phyloP scores from a whole-genome alignment of 257 asterid genomes.

The Fraxinus quadrangulata region DNA sequence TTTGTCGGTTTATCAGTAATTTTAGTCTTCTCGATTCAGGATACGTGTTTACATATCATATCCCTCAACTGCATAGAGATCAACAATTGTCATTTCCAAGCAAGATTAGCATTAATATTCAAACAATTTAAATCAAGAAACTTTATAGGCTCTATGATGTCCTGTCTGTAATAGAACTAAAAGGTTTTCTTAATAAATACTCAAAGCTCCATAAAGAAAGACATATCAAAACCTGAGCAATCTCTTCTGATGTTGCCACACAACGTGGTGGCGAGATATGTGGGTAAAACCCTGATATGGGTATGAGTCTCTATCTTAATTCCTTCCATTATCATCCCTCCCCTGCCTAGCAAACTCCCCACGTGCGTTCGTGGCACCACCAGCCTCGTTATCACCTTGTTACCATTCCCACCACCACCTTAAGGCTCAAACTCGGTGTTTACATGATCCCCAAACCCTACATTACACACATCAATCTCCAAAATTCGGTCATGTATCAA shows the following conservation, averaged over 20 bases:
- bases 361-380: constrained; percentile 88
- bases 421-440: constrained; percentile 39
- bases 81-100: background rate
- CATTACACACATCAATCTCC: constrained; percentile 57
- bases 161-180: background rate
- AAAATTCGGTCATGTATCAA: constrained; percentile 85
- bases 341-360: constrained; percentile 90
- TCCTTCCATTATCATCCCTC: constrained; percentile 95
- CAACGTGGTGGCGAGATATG: constrained; percentile 91
- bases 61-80: constrained; percentile 10
- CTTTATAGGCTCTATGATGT: background rate
- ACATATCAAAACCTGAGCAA: constrained; percentile 79
- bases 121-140: constrained; percentile 14
- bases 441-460: constrained; percentile 49
- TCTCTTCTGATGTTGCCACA: constrained; percentile 89
- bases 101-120: constrained; percentile 16
- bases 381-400: constrained; percentile 72
- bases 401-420: constrained; percentile 37
- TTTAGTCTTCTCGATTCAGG: background rate
- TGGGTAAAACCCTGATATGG: constrained; percentile 85
- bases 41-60: constrained; percentile 11
- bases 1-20: constrained; percentile 24
- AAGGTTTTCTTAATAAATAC: background rate
- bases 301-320: constrained; percentile 91
- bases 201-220: constrained; percentile 12